Conservation (phyloP, 305 asterid species). For the Salvia sclarea region DNA sequence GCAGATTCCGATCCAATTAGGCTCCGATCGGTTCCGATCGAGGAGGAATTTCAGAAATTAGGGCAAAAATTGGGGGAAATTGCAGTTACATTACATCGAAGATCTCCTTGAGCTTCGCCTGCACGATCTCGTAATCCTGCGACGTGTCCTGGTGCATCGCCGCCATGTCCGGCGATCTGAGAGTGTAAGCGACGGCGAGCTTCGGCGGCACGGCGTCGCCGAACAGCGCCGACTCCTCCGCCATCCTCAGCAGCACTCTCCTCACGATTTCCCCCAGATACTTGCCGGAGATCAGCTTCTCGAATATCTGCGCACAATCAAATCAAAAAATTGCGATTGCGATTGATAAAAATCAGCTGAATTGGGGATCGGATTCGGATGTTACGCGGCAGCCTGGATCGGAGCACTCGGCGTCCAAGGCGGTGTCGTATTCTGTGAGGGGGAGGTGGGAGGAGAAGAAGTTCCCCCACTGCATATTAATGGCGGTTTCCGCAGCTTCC, state of each 20-base stretch:
- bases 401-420: slow-evolving; percentile 57
- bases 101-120: slow-evolving; percentile 57
- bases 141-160: slow-evolving; percentile 92
- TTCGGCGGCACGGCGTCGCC: slow-evolving; percentile 64
- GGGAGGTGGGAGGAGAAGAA: slow-evolving; percentile 68
- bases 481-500: slow-evolving; percentile 55
- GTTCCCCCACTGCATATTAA: slow-evolving; percentile 72
- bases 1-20: no score
- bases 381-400: slow-evolving; percentile 62
- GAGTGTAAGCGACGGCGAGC: slow-evolving; percentile 50
- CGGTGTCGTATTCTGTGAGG: slow-evolving; percentile 58
- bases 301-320: slow-evolving; percentile 48
- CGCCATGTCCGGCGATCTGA: slow-evolving; percentile 82
- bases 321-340: no score
- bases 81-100: no score
- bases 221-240: slow-evolving; percentile 61
- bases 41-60: no score
- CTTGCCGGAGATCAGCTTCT: slow-evolving; percentile 73
- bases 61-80: no score
- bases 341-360: no score
- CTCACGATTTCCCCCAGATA: slow-evolving; percentile 79
- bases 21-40: no score
- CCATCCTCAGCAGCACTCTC: slow-evolving; percentile 60
- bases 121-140: slow-evolving; percentile 62
- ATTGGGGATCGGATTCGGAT: no score